phyloP scores from a whole-genome alignment of 2,329 filamentous ascomycete genomes.

The Geoglossum cookeanum region DNA sequence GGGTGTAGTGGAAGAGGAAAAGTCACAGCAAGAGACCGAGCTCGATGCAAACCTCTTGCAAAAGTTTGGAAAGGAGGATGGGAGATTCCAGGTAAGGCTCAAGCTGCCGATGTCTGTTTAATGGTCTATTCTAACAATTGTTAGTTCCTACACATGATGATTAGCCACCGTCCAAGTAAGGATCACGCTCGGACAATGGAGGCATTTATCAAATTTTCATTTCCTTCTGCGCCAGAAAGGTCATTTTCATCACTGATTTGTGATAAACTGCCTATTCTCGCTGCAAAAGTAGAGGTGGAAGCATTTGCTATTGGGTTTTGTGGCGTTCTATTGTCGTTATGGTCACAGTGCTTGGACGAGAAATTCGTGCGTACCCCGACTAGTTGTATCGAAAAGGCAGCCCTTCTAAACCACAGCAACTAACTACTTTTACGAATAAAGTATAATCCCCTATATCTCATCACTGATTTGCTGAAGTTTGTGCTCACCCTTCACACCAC shows the following conservation, averaged over 20 bases:
- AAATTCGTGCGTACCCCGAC: constrained; percentile 21
- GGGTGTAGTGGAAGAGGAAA: constrained; percentile 6
- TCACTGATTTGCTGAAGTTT: constrained; percentile 45
- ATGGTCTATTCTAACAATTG: constrained; percentile 8
- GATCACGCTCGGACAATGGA: constrained; percentile 47
- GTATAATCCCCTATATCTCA: constrained; percentile 42
- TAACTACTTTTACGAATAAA: constrained; percentile 13
- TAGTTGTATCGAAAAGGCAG: neutral
- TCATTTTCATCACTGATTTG: constrained; percentile 50
- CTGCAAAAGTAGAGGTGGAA: constrained; percentile 29
- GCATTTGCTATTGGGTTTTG: constrained; percentile 44
- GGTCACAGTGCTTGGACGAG: constrained; percentile 48
- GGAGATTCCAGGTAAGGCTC: constrained; percentile 18
- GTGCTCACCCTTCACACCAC: constrained; percentile 42
- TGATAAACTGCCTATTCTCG: constrained; percentile 40
- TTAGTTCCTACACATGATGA: constrained; percentile 36
- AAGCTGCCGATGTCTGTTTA: neutral
- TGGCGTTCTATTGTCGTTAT: constrained; percentile 43
- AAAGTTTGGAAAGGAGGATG: constrained; percentile 19
- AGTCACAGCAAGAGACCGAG: constrained; percentile 12
- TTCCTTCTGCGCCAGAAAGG: constrained; percentile 42
- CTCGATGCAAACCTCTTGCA: constrained; percentile 19
- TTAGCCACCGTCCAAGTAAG: constrained; percentile 39
- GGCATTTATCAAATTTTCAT: constrained; percentile 40
- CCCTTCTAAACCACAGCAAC: neutral